These are phyloP conservation scores for Choricystis sp. DNA, from an alignment of 139 green algal species.

Conservation along the genomic window DNA sequence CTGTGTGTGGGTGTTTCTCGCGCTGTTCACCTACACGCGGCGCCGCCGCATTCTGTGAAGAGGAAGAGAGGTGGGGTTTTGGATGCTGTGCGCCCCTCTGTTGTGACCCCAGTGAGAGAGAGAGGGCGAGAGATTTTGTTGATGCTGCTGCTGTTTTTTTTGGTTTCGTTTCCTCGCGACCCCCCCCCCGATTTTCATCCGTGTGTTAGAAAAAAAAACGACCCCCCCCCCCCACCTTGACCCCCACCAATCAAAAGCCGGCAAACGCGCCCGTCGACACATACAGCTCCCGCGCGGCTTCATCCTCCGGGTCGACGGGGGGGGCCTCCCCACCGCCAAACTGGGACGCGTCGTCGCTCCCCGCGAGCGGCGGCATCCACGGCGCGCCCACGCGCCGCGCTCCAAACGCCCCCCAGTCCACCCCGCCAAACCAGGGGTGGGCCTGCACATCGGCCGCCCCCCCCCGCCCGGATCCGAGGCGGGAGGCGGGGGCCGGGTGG, in stretches of 20 bases:
- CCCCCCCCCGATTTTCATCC: too few species aligned
- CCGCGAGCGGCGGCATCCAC: conserved; percentile 46
- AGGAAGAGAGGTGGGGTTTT: too few species aligned
- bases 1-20: conserved; percentile 47
- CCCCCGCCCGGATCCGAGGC: conserved; percentile 31
- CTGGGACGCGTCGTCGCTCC: conserved; percentile 36
- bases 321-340: conserved; percentile 16
- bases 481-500: conserved; percentile 39
- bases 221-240: background rate
- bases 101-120: too few species aligned
- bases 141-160: too few species aligned
- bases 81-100: too few species aligned
- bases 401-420: conserved; percentile 67
- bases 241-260: conserved; percentile 28
- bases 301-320: background rate
- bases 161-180: too few species aligned
- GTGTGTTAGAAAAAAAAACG: too few species aligned
- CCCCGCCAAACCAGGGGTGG: conserved; percentile 75
- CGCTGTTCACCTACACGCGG: conserved; percentile 59
- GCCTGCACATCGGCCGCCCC: conserved; percentile 53
- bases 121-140: too few species aligned
- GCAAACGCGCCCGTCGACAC: conserved; percentile 39
- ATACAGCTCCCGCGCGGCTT: conserved; percentile 19
- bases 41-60: conserved; percentile 56
- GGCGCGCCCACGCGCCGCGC: conserved; percentile 38